These are phyloP conservation scores for Hanseniaspora opuntiae DNA, from an alignment of 805 yeast genomes.

Conservation along the genomic window DNA sequence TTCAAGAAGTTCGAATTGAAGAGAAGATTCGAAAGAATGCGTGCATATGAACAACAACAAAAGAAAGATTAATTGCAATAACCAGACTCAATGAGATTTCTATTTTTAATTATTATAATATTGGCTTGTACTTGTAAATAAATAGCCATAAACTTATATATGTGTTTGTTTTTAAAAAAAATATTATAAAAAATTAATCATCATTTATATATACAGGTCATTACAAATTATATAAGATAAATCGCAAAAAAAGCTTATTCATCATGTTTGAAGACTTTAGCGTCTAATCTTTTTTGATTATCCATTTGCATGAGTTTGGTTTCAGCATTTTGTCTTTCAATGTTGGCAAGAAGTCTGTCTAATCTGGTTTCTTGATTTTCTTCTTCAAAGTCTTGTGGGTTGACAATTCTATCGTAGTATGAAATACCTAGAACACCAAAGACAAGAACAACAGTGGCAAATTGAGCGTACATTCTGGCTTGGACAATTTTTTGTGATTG, in stretches of 20 bases:
- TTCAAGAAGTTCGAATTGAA: slow-evolving; percentile 8
- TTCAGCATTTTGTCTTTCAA: slow-evolving; percentile 25
- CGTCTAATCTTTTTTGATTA: slow-evolving; percentile 28
- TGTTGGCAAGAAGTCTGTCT: slow-evolving; percentile 31
- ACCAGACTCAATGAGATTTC: too few relatives aligned
- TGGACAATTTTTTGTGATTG: slow-evolving; percentile 69
- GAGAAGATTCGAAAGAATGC: slow-evolving; percentile 11
- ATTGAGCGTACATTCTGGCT: slow-evolving; percentile 86
- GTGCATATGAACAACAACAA: background rate
- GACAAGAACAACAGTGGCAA: slow-evolving; percentile 56
- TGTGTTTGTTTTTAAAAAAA: background rate
- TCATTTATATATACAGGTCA: background rate
- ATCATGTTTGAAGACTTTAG: slow-evolving; percentile 24
- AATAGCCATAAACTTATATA: background rate
- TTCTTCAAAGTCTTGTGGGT: slow-evolving; percentile 22
- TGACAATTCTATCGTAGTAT: slow-evolving; percentile 49
- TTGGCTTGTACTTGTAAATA: background rate
- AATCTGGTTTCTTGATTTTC: slow-evolving; percentile 28
- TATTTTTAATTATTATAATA: too few relatives aligned
- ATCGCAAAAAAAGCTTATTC: background rate
- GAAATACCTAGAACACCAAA: slow-evolving; percentile 56
- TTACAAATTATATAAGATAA: background rate
- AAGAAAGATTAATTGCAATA: background rate
- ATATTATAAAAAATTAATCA: background rate
- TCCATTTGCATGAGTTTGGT: slow-evolving; percentile 13